These are phyloP conservation scores for Pyrenopolyporus hunteri DNA, from an alignment of 495 filamentous ascomycete species.

Conservation along the genomic window DNA sequence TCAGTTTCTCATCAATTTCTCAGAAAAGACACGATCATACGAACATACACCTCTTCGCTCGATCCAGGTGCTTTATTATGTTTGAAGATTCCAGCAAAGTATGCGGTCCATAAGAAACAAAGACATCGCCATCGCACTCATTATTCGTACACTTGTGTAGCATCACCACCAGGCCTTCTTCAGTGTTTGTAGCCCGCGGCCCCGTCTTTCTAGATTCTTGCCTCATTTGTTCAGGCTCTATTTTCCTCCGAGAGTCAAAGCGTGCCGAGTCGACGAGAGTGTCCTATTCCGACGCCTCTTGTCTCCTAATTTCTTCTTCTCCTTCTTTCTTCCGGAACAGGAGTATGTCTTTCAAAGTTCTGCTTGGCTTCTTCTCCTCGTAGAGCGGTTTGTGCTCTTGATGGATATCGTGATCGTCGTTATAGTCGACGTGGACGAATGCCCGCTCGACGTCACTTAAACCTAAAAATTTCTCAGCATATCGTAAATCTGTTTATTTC, in stretches of 20 bases:
- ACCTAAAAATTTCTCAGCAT: constrained; percentile 30
- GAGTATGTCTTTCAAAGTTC: constrained; percentile 47
- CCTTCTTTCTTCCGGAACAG: constrained; percentile 46
- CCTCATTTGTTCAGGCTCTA: neutral
- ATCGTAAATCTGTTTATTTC: neutral
- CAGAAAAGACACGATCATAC: too few species aligned
- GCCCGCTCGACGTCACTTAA: constrained; percentile 59
- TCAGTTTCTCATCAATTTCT: too few species aligned
- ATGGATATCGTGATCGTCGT: constrained; percentile 53
- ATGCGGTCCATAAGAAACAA: too few species aligned
- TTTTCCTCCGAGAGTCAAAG: neutral
- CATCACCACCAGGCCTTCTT: neutral
- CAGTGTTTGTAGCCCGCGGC: constrained; percentile 1
- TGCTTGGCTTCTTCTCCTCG: constrained; percentile 43
- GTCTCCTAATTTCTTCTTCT: constrained; percentile 22
- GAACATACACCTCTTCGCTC: too few species aligned
- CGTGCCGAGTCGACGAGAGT: neutral
- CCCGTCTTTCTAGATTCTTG: neutral
- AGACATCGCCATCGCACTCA: neutral
- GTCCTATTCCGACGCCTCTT: neutral
- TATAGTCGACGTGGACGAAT: constrained; percentile 64
- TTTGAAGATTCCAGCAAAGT: too few species aligned
- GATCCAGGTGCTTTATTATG: too few species aligned
- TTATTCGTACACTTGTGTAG: neutral
- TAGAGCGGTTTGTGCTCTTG: constrained; percentile 63